phyloP scores from a whole-genome alignment of 2,329 filamentous ascomycete genomes.

The Verticillium alfalfae region DNA sequence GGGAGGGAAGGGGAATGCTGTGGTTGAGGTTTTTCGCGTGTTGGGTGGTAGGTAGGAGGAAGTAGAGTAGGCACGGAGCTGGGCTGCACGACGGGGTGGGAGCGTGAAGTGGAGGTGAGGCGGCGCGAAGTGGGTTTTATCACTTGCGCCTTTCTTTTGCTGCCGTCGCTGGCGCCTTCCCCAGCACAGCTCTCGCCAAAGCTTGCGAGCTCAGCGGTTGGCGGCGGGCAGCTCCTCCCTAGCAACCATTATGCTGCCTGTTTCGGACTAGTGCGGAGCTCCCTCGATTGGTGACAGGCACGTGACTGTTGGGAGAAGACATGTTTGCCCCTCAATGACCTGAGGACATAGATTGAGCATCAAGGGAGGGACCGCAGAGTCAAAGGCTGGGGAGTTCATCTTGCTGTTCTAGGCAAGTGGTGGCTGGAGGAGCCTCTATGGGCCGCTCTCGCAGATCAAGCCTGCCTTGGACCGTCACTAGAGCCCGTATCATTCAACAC shows the following conservation, averaged over 20 bases:
- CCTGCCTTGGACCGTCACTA: no score
- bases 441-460: no score
- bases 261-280: background rate
- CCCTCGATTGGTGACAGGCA: background rate
- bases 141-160: conserved; percentile 7
- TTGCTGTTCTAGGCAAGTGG: background rate
- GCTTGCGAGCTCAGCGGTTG: conserved; percentile 3
- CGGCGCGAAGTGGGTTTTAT: conserved; percentile 8
- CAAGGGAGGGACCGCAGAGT: background rate
- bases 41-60: background rate
- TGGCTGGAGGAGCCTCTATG: no score
- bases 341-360: background rate
- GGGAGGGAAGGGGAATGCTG: background rate
- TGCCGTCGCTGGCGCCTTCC: conserved; percentile 4
- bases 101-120: conserved; percentile 6
- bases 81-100: conserved; percentile 3
- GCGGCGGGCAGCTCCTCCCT: conserved; percentile 1
- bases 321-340: no score
- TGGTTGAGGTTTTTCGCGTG: background rate
- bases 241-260: conserved; percentile 3
- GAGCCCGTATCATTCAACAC: no score
- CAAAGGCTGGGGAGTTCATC: background rate
- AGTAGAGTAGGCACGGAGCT: conserved; percentile 2
- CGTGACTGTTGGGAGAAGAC: background rate
- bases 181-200: conserved; percentile 1